Percentiles rank a stretch among this genome's conserved stretches.
phyloP scores from a whole-genome alignment of 139 green algal species.

The Picochlorum sp. region DNA sequence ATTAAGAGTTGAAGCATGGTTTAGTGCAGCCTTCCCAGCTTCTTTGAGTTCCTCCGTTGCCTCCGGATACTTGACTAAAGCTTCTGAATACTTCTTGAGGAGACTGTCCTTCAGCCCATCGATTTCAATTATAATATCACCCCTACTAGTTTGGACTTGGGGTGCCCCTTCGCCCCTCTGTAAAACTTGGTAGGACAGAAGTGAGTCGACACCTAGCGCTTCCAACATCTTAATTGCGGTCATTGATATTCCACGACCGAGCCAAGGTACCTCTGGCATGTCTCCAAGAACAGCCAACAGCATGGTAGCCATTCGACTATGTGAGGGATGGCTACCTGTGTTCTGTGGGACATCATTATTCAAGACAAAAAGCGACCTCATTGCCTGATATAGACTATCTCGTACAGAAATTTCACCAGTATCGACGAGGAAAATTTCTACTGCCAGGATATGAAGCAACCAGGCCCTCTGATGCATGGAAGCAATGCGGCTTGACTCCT shows the following conservation, averaged over 20 bases:
- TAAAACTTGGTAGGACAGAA: background rate
- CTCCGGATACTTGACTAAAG: constrained; percentile 8
- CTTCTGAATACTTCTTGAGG: constrained; percentile 15
- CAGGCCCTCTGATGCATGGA: constrained; percentile 35
- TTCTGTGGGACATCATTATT: background rate
- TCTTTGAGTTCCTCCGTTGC: constrained; percentile 18
- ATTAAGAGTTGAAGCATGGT: constrained; percentile 45
- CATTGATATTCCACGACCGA: background rate
- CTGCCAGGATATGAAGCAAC: constrained; percentile 33
- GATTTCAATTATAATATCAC: constrained; percentile 24
- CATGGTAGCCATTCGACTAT: constrained; percentile 5
- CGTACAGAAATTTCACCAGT: background rate
- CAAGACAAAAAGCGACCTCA: background rate
- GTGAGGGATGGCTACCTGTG: background rate
- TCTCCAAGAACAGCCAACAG: background rate
- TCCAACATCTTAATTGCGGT: constrained; percentile 19
- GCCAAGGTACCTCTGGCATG: constrained; percentile 6
- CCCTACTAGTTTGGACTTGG: background rate
- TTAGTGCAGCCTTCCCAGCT: constrained; percentile 31
- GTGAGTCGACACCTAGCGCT: constrained; percentile 14
- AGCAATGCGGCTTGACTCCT: background rate
- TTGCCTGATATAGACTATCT: background rate
- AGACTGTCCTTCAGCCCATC: constrained; percentile 22
- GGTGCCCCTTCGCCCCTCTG: constrained; percentile 14
- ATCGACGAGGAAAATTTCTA: constrained; percentile 9